phyloP scores from a whole-genome alignment of 2,329 filamentous ascomycete genomes.

The Arthrobotrys entomopaga region DNA sequence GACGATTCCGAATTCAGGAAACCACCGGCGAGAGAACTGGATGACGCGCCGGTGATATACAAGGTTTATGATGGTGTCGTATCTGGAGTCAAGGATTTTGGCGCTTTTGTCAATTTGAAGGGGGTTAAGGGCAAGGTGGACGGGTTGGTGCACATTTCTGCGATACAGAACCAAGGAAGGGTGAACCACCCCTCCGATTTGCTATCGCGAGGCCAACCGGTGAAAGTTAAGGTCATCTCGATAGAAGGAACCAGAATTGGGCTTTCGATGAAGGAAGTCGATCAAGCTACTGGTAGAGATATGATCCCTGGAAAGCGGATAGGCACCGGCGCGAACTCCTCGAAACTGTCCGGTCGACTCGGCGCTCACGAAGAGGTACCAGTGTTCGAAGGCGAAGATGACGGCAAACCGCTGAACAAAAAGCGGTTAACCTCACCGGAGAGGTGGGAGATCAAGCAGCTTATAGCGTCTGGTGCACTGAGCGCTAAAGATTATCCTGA shows the following conservation, averaged over 20 bases:
- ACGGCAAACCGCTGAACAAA: constrained; percentile 71
- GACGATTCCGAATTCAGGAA: constrained; percentile 72
- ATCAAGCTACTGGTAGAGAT: constrained; percentile 87
- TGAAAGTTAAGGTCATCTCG: constrained; percentile 92
- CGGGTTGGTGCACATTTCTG: constrained; percentile 91
- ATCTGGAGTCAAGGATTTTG: constrained; percentile 93
- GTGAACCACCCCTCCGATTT: constrained; percentile 93
- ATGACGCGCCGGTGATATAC: constrained; percentile 80
- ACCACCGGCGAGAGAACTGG: constrained; percentile 77
- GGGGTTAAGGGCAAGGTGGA: constrained; percentile 89
- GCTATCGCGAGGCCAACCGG: constrained; percentile 78
- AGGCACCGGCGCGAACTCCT: constrained; percentile 89
- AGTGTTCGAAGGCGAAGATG: constrained; percentile 72
- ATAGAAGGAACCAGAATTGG: constrained; percentile 84
- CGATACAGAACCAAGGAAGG: constrained; percentile 82
- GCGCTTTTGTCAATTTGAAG: constrained; percentile 90
- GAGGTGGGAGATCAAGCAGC: constrained; percentile 94
- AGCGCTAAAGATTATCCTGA: constrained; percentile 95
- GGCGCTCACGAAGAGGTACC: constrained; percentile 68
- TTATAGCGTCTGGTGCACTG: constrained; percentile 93
- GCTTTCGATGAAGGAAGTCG: constrained; percentile 96
- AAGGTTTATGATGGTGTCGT: constrained; percentile 92
- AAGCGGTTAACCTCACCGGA: constrained; percentile 97
- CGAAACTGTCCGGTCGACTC: constrained; percentile 75
- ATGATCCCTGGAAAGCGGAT: constrained; percentile 80